A percentile compares a stretch with the other conserved stretches of the same genome.
Conservation (phyloP, 2,329 filamentous ascomycete genomes). For the Fusarium longipes region DNA sequence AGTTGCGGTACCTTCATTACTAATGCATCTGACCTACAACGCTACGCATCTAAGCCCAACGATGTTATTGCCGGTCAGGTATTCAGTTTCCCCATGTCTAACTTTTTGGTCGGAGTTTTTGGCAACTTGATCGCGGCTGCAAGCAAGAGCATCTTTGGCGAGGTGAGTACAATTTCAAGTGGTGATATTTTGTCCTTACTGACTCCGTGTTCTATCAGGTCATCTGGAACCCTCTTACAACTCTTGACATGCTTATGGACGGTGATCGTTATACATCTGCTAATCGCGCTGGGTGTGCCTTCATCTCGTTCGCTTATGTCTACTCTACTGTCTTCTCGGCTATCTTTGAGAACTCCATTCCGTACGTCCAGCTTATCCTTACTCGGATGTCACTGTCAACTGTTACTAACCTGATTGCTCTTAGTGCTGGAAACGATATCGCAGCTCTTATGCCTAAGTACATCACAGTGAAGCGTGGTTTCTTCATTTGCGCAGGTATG, state of each 20-base stretch:
- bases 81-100: slow-evolving; percentile 2
- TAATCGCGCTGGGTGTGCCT: slow-evolving; percentile 2
- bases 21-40: slow-evolving; percentile 9
- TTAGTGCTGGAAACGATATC: slow-evolving; percentile 10
- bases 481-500: slow-evolving; percentile 19
- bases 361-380: not conserved
- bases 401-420: not conserved
- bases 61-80: slow-evolving; percentile 10
- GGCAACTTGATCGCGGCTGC: slow-evolving; percentile 15
- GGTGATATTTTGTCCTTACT: rapidly evolving
- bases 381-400: rapidly evolving
- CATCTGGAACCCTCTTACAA: slow-evolving; percentile 11
- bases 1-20: slow-evolving; percentile 10
- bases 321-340: slow-evolving; percentile 5
- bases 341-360: slow-evolving; percentile 20
- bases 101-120: slow-evolving; percentile 12
- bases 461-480: slow-evolving; percentile 13
- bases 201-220: not conserved
- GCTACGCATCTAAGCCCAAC: not conserved
- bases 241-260: slow-evolving; percentile 9
- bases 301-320: slow-evolving; percentile 13
- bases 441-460: slow-evolving; percentile 23
- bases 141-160: slow-evolving; percentile 13
- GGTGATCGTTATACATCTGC: slow-evolving; percentile 11
- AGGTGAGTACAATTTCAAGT: not conserved